A percentile compares a stretch with the other conserved stretches of the same genome.
Evolutionary conservation across 768 basidiomycete genomes (phyloP).

Genomic region (Rhizopogon vesiculosus): DNA sequence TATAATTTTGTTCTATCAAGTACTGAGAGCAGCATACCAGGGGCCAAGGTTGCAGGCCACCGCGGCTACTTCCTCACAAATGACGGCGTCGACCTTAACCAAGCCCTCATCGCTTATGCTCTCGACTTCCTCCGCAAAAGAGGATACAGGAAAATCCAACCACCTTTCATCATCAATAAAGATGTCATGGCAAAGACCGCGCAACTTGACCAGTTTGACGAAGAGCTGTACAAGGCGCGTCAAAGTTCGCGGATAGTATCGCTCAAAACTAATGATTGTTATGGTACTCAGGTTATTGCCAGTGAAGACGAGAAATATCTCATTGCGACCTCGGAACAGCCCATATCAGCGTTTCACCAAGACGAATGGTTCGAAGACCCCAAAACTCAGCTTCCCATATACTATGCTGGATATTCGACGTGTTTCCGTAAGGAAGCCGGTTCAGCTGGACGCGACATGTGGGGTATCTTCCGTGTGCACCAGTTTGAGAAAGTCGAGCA

Average conservation of each 20-base stretch:
- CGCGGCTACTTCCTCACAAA: conserved; percentile 94
- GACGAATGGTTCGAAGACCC: conserved; percentile 99
- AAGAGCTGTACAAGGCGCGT: conserved; percentile 91
- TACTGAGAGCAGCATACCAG: conserved; percentile 31
- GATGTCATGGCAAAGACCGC: conserved; percentile 97
- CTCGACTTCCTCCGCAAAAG: conserved; percentile 84
- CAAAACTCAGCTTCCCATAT: conserved; percentile 85
- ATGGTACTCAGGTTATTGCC: conserved; percentile 62
- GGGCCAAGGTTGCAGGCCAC: conserved; percentile 91
- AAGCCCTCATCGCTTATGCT: conserved; percentile 91
- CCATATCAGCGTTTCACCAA: conserved; percentile 91
- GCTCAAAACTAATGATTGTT: background rate
- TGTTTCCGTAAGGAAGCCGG: conserved; percentile 99
- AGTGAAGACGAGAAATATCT: conserved; percentile 96
- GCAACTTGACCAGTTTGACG: conserved; percentile 97
- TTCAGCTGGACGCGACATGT: conserved; percentile 95
- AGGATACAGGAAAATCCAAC: conserved; percentile 91
- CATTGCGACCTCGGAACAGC: conserved; percentile 98
- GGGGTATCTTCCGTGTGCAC: conserved; percentile 99
- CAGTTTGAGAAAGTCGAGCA: conserved; percentile 99
- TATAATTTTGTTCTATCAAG: background rate
- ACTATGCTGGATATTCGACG: conserved; percentile 86
- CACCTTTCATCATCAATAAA: conserved; percentile 98
- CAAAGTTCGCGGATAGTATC: background rate
- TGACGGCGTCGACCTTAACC: conserved; percentile 96